Percentiles rank a stretch among this genome's conserved stretches.
These are phyloP conservation scores for Epichloe scottii DNA, from an alignment of 2,329 filamentous ascomycete genomes.

Conservation along the genomic window DNA sequence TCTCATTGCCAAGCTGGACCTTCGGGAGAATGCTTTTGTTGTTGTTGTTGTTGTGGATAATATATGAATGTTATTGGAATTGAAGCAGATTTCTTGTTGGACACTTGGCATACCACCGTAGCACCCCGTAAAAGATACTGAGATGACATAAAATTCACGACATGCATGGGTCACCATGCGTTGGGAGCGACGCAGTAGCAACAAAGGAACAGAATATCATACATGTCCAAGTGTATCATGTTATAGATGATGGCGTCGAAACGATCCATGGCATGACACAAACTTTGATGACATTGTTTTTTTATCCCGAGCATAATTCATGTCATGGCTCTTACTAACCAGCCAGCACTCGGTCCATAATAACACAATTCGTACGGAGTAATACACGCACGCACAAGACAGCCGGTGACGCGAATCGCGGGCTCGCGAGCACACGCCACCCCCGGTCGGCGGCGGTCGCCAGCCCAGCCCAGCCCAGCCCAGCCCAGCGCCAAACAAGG, in stretches of 20 bases:
- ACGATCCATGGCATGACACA: background rate
- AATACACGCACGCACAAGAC: background rate
- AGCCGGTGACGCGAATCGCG: background rate
- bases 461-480: background rate
- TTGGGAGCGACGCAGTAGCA: too few relatives aligned
- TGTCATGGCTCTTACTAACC: background rate
- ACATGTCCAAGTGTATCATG: too few relatives aligned
- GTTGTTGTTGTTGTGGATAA: background rate
- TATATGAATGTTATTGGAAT: too few relatives aligned
- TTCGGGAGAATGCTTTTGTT: background rate
- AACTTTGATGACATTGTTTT: background rate
- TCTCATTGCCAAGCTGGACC: background rate
- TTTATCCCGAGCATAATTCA: background rate
- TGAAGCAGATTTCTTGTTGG: too few relatives aligned
- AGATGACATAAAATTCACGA: too few relatives aligned
- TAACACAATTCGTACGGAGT: background rate
- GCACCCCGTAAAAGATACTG: too few relatives aligned
- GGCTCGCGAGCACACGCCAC: background rate
- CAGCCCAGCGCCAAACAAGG: background rate
- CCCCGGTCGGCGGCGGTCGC: background rate
- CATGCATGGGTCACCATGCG: too few relatives aligned
- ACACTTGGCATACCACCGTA: too few relatives aligned
- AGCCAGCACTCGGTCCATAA: background rate
- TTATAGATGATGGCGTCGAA: background rate
- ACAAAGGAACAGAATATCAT: too few relatives aligned